Evolutionary conservation across 371 early-diverging fungal species (phyloP), one percentile per base, ranked within the genome.

Genomic region (Ecytonucleospora hepatopenaei): DNA sequence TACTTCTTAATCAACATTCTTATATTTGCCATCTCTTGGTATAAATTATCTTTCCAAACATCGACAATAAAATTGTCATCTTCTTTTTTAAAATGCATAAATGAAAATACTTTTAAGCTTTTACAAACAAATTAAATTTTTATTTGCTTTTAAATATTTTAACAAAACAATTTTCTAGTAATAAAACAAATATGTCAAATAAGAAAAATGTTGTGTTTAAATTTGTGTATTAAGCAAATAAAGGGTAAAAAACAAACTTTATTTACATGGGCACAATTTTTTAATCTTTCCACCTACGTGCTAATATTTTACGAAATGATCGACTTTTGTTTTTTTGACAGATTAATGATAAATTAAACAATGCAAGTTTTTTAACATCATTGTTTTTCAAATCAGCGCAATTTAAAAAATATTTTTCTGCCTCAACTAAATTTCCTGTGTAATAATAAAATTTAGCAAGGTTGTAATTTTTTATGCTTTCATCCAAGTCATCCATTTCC

Each of bases 31-130:
- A 97, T 89, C 81, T 94, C 96, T 59, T 86, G 85, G 72, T 92
- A 91, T 56, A 97, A 81, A 80, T 94, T 97, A 71, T 88, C 85
- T 48, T 88, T 91, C 98, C 98, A 92, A 54, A 92, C 93, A 77
- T 92, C 74, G 53, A 65, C 56, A 54, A 80, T 77, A 47, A 35
- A 49, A 5, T 58, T 53, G n/a, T 67, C 61, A 12, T 24, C 64
- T 54, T 30, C 24, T 40, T 40, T n/a, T 8, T 40, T 33, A 15
- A 15, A 27, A 54, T 32, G 32, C 2, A 35, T 17, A 35, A 59
- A 67, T 17, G 51, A 59, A 66, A n/a, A 46, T 12, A 8, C 8
- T n/a, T 40, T 40, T 40, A 12, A 21, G 31, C n/a, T 19, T 17
- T 23, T 24, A 15, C n/a, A 53, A 53, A 53, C n/a, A 8, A 23